Evolutionary conservation across 2,329 filamentous ascomycete genomes (phyloP), one percentile per base, ranked within the genome.

Genomic region (Talaromyces sp.): DNA sequence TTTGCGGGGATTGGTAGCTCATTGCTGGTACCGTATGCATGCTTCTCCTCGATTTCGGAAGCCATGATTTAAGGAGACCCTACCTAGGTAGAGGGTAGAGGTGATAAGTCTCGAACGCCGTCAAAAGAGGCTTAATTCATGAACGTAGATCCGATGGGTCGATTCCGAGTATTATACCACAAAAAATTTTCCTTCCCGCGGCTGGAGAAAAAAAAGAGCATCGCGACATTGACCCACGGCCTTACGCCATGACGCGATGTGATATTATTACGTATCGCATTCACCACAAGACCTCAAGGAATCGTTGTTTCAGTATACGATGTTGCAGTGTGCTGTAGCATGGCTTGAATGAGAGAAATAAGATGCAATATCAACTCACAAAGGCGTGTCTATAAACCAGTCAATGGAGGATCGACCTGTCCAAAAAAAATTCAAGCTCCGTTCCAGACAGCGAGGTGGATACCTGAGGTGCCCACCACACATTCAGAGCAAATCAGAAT

Each of bases 1-100:
- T 70, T 70, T 22, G n/a, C n/a, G n/a, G 15, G 7, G 22, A 28
- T 15, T 10, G 43, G 2, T 15, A 36, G 15, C 35, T 50, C 53
- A 15, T 56, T 39, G 33, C 35, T 36, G 1, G 31, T 22, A 22
- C 28, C 37, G 48, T 52, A 56, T 31, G 6, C 53, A 9, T 46
- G 43, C 36, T 56, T 56, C 13, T 48, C 43, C 41, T 46, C 40
- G 22, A 56, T 46, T 37, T 48, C 35, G 1, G 53, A 56, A 50
- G 35, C 43, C 53, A 56, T 55, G 17, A 21, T 50, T 33, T 41
- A 33, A 37, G 48, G 31, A 5, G 13, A n/a, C 13, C 48, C 48
- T 17, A 2, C 15, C 33, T 19, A 7, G 25, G n/a, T n/a, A n/a
- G n/a, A n/a, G 25, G 25, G 25, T 28, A 28, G 25, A 28, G 28